Base-by-base conservation (phyloP, 805 yeast genomes). In the Wickerhamiella musiphila region DNA sequence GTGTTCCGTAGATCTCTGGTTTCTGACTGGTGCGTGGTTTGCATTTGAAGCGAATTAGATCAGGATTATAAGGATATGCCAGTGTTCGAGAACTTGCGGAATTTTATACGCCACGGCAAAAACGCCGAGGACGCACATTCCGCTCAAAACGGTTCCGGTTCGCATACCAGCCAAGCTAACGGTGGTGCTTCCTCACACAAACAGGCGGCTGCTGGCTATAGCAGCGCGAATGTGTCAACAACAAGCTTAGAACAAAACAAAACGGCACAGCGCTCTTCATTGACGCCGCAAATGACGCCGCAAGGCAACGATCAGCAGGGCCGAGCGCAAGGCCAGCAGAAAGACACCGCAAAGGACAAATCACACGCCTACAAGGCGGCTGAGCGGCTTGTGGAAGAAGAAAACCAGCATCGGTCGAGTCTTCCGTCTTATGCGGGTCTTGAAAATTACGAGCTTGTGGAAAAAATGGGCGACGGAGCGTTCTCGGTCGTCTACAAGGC, bases 401-500 rank as follows among this genome's bases (percentile, higher is more conserved):
- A 60, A 29, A 51, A 44, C 23, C 51, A 43, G 31, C 42, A 48
- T 23, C 35, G 45, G 26, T 34, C 44, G 4, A 41, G 46, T 29
- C 29, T 56, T 44, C 62, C 63, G 11, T 12, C 34, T 4, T 60
- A 56, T 34, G 52, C 55, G 12, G 65, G 63, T 4, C 41, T 60
- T 6, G 63, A 58, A 33, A 35, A 48, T 18, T 60, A 47, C 40
- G 32, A 31, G 24, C 42, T 60, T 17, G 25, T 54, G n/a, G 55
- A 56, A 35, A 59, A 61, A 40, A 58, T 60, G 60, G 65, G 65
- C 32, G 65, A 60, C 48, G 96, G 96, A 6, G 95, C 95, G 0
- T 84, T 86, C 50, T 79, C 93, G 3, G 65, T 68, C 9, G 96
- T 86, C 4, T 79, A 72, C 57, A 72, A 67, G 48, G 93, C 92